These are phyloP conservation scores for Pinus tabuliformis DNA, from an alignment of 75 land plant genomes.

Conservation along the genomic window DNA sequence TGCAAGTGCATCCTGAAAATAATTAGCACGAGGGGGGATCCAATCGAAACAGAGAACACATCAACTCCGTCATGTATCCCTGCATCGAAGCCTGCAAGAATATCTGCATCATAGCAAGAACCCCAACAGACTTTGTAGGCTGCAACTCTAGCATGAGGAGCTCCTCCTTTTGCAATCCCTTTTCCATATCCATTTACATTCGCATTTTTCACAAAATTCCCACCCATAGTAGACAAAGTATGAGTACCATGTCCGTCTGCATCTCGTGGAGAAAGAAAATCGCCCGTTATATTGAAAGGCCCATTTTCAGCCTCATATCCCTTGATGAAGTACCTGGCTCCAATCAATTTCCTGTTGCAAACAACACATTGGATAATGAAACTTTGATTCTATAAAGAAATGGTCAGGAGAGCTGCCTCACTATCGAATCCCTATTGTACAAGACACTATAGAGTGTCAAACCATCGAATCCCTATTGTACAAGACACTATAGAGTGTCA, in stretches of 20 bases:
- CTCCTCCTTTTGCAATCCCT: conserved; percentile 72
- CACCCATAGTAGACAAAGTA: conserved; percentile 70
- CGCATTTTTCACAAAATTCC: conserved; percentile 45
- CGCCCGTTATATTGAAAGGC: conserved; percentile 10
- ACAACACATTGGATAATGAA: background rate
- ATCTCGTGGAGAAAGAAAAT: conserved; percentile 29
- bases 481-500: no score
- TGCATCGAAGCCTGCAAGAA: conserved; percentile 59
- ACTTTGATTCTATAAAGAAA: no score
- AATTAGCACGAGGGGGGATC: background rate
- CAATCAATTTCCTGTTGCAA: conserved; percentile 42
- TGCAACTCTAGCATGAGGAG: conserved; percentile 65
- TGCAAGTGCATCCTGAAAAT: conserved; percentile 16
- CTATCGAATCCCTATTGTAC: no score
- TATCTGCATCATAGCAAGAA: conserved; percentile 50
- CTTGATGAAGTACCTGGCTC: conserved; percentile 38
- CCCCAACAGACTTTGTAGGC: conserved; percentile 77
- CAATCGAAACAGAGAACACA: conserved; percentile 38
- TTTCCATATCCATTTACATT: conserved; percentile 38
- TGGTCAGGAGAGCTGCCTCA: no score
- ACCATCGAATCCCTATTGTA: no score
- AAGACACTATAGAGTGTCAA: no score
- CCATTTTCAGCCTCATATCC: conserved; percentile 16
- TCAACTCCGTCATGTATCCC: conserved; percentile 48
- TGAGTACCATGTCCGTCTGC: conserved; percentile 61